Evolutionary conservation across 176 grass and related monocot species (phyloP), one percentile per base, ranked within the genome.

Genomic region (Zoysia pacifica): DNA sequence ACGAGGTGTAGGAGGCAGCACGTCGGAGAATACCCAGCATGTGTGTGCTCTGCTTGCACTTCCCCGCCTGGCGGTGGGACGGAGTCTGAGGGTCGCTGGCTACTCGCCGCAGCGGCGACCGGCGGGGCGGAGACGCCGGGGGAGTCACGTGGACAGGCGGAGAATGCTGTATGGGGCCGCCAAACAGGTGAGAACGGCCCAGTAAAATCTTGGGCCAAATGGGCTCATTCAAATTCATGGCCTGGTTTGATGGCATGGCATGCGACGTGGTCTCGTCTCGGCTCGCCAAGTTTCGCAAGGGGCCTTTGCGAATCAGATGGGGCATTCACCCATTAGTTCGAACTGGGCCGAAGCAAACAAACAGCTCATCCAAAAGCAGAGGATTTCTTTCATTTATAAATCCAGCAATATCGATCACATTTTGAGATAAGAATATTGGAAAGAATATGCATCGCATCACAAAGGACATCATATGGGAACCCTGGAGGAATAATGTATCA

Each of bases 11-110:
- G 12, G 5, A 4, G 16, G 35, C 66, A 64, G 46, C 59, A 74
- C 77, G 72, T 35, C 65, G 79, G 63, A 91, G 73, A 74, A 67
- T 48, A 1, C 82, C 64, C 28, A 73, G 56, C 81, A 88, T 67
- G 18, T 47, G 68, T 65, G 45, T 47, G 79, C 54, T 70, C 53
- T 35, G 20, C 62, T 64, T 19, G 16, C 49, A 5, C 74, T 14
- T 48, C 16, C 73, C 54, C 38, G 46, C 14, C 63, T 6, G 39
- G 65, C 72, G 56, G 66, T 55, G 73, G 36, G 78, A 28, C 28
- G 28, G 28, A 28, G 28, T 28, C 28, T 37, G 84, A 43, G 15
- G 65, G 58, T 47, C 52, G 64, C 20, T 39, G 55, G 47, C 79
- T 65, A 39, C 48, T 47, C 54, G 16, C 35, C 13, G 36, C 53